These are phyloP conservation scores for Mycena galericulata DNA, from an alignment of 768 basidiomycete species.

Conservation along the genomic window DNA sequence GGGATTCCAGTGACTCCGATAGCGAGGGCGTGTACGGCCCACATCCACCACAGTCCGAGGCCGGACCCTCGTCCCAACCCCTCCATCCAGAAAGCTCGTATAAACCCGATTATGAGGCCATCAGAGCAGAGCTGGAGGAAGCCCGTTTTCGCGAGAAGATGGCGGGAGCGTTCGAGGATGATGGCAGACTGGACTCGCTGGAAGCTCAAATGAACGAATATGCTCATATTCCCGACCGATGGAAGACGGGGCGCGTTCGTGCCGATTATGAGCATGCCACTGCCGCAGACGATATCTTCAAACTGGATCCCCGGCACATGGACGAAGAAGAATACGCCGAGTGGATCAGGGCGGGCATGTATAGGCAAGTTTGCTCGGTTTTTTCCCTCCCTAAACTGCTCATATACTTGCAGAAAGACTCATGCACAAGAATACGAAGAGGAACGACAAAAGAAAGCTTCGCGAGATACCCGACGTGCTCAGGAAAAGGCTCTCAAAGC, in stretches of 20 bases:
- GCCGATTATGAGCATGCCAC: slow-evolving; percentile 36
- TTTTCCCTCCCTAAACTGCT: slow-evolving; percentile 13
- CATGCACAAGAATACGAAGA: slow-evolving; percentile 78
- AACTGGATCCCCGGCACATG: slow-evolving; percentile 64
- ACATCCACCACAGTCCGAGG: slow-evolving; percentile 31
- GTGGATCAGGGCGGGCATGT: slow-evolving; percentile 90
- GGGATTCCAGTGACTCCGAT: slow-evolving; percentile 64
- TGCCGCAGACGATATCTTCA: slow-evolving; percentile 55
- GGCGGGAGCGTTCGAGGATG: slow-evolving; percentile 78
- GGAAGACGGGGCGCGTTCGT: slow-evolving; percentile 54
- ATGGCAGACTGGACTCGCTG: slow-evolving; percentile 73
- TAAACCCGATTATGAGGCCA: slow-evolving; percentile 60
- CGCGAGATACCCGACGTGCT: slow-evolving; percentile 62
- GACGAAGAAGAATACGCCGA: slow-evolving; percentile 91
- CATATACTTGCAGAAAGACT: slow-evolving; percentile 61
- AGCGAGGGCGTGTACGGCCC: slow-evolving; percentile 40
- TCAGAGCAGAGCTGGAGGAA: slow-evolving; percentile 71
- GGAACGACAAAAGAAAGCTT: slow-evolving; percentile 65
- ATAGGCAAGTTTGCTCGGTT: slow-evolving; percentile 60
- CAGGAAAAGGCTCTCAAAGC: slow-evolving; percentile 65
- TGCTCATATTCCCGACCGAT: slow-evolving; percentile 79
- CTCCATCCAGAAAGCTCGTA: slow-evolving; percentile 38
- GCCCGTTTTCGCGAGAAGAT: slow-evolving; percentile 78
- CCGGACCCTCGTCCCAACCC: slow-evolving; percentile 26
- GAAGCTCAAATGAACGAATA: slow-evolving; percentile 76